Conservation (phyloP, 257 asterid species). For the Marsdenia floribunda region DNA sequence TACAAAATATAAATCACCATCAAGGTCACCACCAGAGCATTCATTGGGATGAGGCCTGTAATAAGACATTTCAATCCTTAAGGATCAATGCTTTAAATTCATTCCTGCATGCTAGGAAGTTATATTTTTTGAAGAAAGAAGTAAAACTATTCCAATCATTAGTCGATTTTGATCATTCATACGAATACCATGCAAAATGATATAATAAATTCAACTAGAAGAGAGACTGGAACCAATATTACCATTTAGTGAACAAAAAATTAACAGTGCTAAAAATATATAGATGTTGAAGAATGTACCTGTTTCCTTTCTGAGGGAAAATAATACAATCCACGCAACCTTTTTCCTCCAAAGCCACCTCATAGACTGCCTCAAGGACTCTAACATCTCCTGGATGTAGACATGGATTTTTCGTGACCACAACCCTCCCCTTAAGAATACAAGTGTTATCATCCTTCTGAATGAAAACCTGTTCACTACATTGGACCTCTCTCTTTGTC, state of each 20-base stretch:
- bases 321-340: slow-evolving; percentile 69
- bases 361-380: slow-evolving; percentile 83
- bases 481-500: slow-evolving; percentile 48
- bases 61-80: not conserved
- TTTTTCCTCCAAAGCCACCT: slow-evolving; percentile 44
- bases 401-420: slow-evolving; percentile 91
- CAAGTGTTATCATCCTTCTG: slow-evolving; percentile 53
- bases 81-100: not conserved
- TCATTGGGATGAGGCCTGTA: slow-evolving; percentile 97
- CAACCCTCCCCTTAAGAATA: slow-evolving; percentile 67
- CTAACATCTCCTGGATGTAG: slow-evolving; percentile 96
- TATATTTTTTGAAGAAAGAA: not conserved
- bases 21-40: slow-evolving; percentile 99
- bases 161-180: not conserved
- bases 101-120: too few relatives aligned
- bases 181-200: not conserved
- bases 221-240: not conserved
- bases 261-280: not conserved
- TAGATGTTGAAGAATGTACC: slow-evolving; percentile 36
- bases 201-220: not conserved
- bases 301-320: slow-evolving; percentile 85
- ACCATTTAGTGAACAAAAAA: not conserved
- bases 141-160: not conserved
- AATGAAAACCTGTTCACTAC: slow-evolving; percentile 40
- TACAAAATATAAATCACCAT: slow-evolving; percentile 83